These are phyloP conservation scores for Sungouiozyma intestinalis DNA, from an alignment of 805 yeast species.

Conservation along the genomic window DNA sequence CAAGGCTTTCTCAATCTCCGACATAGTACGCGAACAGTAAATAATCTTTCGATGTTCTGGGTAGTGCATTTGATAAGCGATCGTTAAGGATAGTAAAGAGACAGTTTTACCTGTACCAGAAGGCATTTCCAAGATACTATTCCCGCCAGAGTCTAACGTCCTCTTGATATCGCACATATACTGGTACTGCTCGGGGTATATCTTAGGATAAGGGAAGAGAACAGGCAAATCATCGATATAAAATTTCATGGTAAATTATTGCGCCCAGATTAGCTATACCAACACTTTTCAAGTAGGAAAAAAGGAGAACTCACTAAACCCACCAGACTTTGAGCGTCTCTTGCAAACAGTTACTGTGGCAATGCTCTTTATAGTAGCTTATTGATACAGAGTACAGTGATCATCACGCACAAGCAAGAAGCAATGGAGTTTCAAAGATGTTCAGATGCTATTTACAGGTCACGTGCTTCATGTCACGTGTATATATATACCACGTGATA, in stretches of 20 bases:
- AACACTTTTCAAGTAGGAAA: not conserved
- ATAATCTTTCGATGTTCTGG: conserved; percentile 87
- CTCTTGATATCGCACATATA: conserved; percentile 94
- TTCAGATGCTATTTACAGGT: no score
- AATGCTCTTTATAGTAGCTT: not conserved
- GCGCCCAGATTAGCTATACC: not conserved
- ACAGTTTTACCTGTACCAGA: conserved; percentile 98
- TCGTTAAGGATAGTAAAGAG: conserved; percentile 78
- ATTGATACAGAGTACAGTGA: not conserved
- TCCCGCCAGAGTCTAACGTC: conserved; percentile 92
- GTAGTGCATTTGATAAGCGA: conserved; percentile 90
- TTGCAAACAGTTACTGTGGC: not conserved
- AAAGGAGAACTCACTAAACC: not conserved
- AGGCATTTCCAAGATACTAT: conserved; percentile 96
- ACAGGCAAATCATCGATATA: conserved; percentile 93
- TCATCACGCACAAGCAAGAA: no score
- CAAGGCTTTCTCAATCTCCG: conserved; percentile 94
- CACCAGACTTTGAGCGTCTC: no score
- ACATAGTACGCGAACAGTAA: conserved; percentile 98
- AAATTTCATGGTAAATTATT: conserved; percentile 41
- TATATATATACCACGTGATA: no score
- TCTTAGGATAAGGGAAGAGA: conserved; percentile 89
- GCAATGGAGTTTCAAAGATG: no score
- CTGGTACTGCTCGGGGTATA: conserved; percentile 96
- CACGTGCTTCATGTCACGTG: no score